A percentile compares a stretch with the other conserved stretches of the same genome.
phyloP scores from a whole-genome alignment of 2,329 filamentous ascomycete species.

The Clarireedia homoeocarpa region DNA sequence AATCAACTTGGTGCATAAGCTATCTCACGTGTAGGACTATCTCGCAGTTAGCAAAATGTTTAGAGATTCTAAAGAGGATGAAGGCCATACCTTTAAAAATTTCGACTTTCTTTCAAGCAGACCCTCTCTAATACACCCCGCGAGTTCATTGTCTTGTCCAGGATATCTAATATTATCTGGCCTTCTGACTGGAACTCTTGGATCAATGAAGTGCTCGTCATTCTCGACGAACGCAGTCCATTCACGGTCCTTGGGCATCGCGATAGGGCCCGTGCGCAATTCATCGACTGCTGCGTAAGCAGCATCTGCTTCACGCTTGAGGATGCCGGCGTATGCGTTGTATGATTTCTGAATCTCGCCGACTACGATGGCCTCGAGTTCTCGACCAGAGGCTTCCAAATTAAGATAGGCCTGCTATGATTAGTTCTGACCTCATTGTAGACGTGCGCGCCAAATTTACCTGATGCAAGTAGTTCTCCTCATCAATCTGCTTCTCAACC shows the following conservation, averaged over 20 bases:
- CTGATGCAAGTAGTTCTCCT: constrained; percentile 94
- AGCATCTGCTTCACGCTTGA: constrained; percentile 85
- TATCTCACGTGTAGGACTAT: constrained; percentile 30
- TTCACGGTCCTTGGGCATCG: constrained; percentile 91
- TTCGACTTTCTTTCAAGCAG: constrained; percentile 97
- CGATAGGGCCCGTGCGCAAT: constrained; percentile 73
- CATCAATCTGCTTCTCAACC: constrained; percentile 85
- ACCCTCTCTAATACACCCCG: constrained; percentile 77
- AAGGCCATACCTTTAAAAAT: constrained; percentile 50
- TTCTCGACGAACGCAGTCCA: constrained; percentile 73
- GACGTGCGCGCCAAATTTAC: constrained; percentile 40
- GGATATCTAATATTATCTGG: constrained; percentile 84
- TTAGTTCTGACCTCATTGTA: constrained; percentile 19
- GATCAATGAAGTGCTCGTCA: constrained; percentile 82
- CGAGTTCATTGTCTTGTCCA: constrained; percentile 74
- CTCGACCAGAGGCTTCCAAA: constrained; percentile 85
- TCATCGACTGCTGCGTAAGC: constrained; percentile 71
- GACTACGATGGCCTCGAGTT: constrained; percentile 92
- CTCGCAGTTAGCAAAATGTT: not conserved
- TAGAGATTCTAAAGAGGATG: not conserved
- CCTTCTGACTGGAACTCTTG: constrained; percentile 67
- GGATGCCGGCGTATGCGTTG: constrained; percentile 83
- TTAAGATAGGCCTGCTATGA: constrained; percentile 74
- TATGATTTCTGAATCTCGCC: constrained; percentile 98
- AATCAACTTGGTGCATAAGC: not conserved